Conservation (phyloP, 1,284 basidiomycete species). For the Polyporus tsugae region DNA sequence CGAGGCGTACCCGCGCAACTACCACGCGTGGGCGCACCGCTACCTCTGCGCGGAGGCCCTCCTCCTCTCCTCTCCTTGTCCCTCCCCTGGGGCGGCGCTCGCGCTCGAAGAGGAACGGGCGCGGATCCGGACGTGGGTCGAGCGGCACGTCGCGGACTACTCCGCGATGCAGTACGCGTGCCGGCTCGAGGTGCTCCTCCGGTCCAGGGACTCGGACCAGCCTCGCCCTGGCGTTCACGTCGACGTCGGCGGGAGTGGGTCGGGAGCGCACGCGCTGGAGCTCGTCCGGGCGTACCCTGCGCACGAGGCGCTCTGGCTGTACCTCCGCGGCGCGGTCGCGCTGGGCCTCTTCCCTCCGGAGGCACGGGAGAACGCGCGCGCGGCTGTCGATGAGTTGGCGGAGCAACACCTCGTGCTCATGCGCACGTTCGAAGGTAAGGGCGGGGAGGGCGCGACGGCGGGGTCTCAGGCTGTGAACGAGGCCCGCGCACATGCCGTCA, state of each 20-base stretch:
- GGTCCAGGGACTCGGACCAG: no score
- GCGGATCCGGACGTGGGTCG: slow-evolving; percentile 57
- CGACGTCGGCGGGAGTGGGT: not conserved
- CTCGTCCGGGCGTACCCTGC: slow-evolving; percentile 57
- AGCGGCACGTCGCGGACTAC: slow-evolving; percentile 68
- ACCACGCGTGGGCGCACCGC: slow-evolving; percentile 72
- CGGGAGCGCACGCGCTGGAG: slow-evolving; percentile 50
- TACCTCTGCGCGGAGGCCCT: slow-evolving; percentile 50
- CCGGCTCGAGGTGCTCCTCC: slow-evolving; percentile 24
- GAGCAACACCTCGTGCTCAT: slow-evolving; percentile 10
- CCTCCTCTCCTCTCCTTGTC: slow-evolving; percentile 20
- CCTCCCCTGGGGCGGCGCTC: slow-evolving; percentile 22
- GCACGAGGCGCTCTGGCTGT: slow-evolving; percentile 71
- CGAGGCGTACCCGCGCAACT: slow-evolving; percentile 70
- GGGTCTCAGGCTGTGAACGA: not conserved
- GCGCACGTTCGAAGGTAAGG: no score
- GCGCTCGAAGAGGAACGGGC: slow-evolving; percentile 50
- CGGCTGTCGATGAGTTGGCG: slow-evolving; percentile 10
- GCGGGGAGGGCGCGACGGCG: not conserved
- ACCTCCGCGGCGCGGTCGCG: slow-evolving; percentile 49
- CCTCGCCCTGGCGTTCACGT: no score
- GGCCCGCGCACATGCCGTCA: slow-evolving; percentile 5
- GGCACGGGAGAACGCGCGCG: not conserved
- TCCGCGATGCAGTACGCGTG: slow-evolving; percentile 65
- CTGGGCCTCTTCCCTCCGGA: not conserved